A percentile compares a stretch with the other conserved stretches of the same genome.
Conservation (phyloP, 106 monocot species). For the Chionographis japonica region DNA sequence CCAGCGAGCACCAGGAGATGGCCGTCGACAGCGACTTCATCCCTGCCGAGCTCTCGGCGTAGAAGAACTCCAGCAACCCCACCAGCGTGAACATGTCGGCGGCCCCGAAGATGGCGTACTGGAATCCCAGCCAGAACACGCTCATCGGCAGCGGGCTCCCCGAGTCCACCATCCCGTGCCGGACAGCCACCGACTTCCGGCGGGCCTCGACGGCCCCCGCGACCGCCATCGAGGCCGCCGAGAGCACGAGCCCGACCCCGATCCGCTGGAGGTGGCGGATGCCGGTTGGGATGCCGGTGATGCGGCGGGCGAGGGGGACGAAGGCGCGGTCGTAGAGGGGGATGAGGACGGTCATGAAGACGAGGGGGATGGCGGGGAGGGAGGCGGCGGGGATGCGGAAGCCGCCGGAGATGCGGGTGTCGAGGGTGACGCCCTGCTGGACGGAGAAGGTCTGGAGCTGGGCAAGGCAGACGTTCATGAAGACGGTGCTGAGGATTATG, state of each 20-base stretch:
- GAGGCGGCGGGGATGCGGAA: constrained; percentile 35
- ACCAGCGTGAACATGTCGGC: constrained; percentile 36
- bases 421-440: constrained; percentile 34
- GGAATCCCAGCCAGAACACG: constrained; percentile 43
- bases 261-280: constrained; percentile 42
- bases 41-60: constrained; percentile 30
- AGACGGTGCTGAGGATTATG: constrained; percentile 39
- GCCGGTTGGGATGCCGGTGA: constrained; percentile 22
- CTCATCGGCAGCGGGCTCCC: constrained; percentile 24
- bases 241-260: constrained; percentile 34
- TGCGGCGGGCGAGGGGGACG: constrained; percentile 13
- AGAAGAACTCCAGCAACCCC: constrained; percentile 63
- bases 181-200: neutral
- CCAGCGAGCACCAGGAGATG: constrained; percentile 21
- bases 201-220: constrained; percentile 29
- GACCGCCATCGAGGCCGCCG: constrained; percentile 17
- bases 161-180: constrained; percentile 12
- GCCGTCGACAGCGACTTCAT: constrained; percentile 34
- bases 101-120: constrained; percentile 29
- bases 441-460: constrained; percentile 49
- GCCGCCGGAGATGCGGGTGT: constrained; percentile 15
- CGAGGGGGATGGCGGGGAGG: constrained; percentile 28
- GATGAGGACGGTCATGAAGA: constrained; percentile 30
- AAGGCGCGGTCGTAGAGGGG: constrained; percentile 32
- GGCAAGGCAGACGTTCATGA: constrained; percentile 25